Evolutionary conservation across 371 early-diverging fungal genomes (phyloP), one percentile per base, ranked within the genome.

Genomic region (Mucor mucedo): DNA sequence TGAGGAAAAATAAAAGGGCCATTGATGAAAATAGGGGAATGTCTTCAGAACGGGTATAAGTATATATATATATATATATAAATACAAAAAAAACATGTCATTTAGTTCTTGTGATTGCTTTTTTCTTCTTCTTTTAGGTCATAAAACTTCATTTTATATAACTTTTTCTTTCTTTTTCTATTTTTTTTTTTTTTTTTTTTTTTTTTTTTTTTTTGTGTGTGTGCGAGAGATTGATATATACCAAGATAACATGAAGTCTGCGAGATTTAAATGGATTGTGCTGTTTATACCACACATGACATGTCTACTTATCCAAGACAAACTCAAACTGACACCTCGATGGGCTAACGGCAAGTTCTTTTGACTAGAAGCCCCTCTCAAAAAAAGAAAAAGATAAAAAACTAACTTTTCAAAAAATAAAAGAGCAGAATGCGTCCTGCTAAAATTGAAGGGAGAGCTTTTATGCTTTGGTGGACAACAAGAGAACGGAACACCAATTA

Each of bases 391-490:
- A 28, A 48, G 40, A 42, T 29, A 50, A 30, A 50, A 30, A 30
- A 29, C 30, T 50, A 50, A 50, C 50, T 27, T 28, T 50, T 50
- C 14, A 30, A 14, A 38, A 49, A 29, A 58, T 47, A 62, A 65
- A 57, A 57, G 53, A 55, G 33, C 64, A 76, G 76, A 65, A 55
- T 76, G 76, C 40, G 70, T 58, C 29, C 57, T 72, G 21, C 40
- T 67, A 11, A 49, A 53, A 10, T 33, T 45, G 28, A 62, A 57
- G 16, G 62, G 65, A 0, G 27, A 56, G 16, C 57, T 76, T 11
- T 45, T 65, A 50, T 76, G 76, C 38, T 76, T 65, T 56, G 73
- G 76, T n/a, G 76, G 76, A 14, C 55, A 68, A 28, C 55, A 56
- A 35, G 59, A 62, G 30, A 28, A 56, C 28, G 55, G 63, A 16